Percentiles rank a stretch among this genome's conserved stretches.
Evolutionary conservation across 1,139 yeast genomes (phyloP).

Genomic region (Debaryomyces robertsiae): DNA sequence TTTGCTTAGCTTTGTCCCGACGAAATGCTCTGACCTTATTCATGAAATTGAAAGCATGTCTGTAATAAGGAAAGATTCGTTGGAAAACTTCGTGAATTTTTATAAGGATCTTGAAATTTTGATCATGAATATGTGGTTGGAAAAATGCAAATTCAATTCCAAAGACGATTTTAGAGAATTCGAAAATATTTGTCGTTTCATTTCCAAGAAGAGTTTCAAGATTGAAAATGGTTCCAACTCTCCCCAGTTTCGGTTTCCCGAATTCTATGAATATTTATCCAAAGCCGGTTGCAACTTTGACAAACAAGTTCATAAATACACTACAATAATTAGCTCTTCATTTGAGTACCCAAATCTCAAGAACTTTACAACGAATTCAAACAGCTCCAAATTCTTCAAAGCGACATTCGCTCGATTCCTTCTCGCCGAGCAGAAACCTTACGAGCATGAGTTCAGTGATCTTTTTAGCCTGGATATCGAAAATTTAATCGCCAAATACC

Average conservation of each 20-base stretch:
- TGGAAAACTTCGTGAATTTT: slow-evolving; percentile 5
- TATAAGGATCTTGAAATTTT: slow-evolving; percentile 17
- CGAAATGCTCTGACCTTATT: neutral
- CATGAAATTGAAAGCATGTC: neutral
- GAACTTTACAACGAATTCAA: neutral
- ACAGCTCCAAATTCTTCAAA: slow-evolving; percentile 12
- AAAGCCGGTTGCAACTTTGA: slow-evolving; percentile 9
- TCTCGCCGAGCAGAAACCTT: slow-evolving; percentile 7
- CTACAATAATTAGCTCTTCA: slow-evolving; percentile 8
- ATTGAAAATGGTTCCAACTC: slow-evolving; percentile 23
- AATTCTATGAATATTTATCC: slow-evolving; percentile 23
- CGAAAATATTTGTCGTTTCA: slow-evolving; percentile 24
- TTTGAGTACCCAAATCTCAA: slow-evolving; percentile 9
- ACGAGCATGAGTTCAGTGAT: slow-evolving; percentile 4
- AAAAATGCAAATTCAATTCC: slow-evolving; percentile 18
- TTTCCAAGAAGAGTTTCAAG: slow-evolving; percentile 16
- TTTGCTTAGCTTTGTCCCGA: slow-evolving; percentile 2
- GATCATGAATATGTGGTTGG: slow-evolving; percentile 22
- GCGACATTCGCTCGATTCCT: slow-evolving; percentile 11
- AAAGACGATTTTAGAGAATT: slow-evolving; percentile 20
- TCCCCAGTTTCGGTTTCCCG: slow-evolving; percentile 30
- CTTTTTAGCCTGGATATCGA: slow-evolving; percentile 6
- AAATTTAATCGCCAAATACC: neutral
- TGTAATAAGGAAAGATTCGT: neutral
- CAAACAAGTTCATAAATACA: slow-evolving; percentile 1